Base-by-base conservation (phyloP, 305 asterid genomes). In the Solanum hybrid region DNA sequence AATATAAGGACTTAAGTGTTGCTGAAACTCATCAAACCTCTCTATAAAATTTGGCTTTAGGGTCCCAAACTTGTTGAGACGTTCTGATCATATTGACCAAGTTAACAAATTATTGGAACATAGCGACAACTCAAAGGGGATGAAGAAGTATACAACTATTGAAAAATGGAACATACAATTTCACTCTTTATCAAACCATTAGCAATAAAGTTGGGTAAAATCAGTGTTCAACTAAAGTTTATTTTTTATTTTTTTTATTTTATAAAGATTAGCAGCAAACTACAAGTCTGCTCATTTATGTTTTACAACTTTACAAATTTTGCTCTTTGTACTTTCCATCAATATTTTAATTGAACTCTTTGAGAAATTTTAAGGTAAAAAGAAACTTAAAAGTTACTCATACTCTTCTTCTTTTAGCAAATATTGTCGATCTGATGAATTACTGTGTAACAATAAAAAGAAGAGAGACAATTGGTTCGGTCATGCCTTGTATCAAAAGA, bases 141-240 rank as follows among this genome's bases (percentile, higher is more conserved):
- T 94, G 97, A 94, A 94, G 93, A 97, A 97, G 91, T 97, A 95
- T 91, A 92, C 95, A 73, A 98, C 99, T 10, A 92, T 96, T 75
- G 98, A 96, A 90, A 96, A 97, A 91, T 96, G 99, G 99, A 95
- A 95, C 95, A 94, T 97, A 11, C 98, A 95, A 94, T 97, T 96
- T 66, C 94, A 90, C 98, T 40, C 93, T 96, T 51, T 95, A 93
- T 90, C 98, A 94, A 92, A 95, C 96, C 60, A 93, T 97, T 24
- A 92, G 96, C 42, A 95, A 95, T 90, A 95, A 96, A 38, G 98
- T 96, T 31, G 60, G 60, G 5, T 79, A 91, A 95, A 91, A 35
- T 84, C 11, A 36, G 32, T 35, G 29, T 78, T 79, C 60, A n/a
- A 24, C 31, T 79, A 31, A 36, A 78, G 85, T 2, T 37, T 37